Percentiles rank a stretch among this genome's conserved stretches.
These are phyloP conservation scores for Fragosphaeria purpurea DNA, from an alignment of 2,329 filamentous ascomycete species.

Conservation along the genomic window DNA sequence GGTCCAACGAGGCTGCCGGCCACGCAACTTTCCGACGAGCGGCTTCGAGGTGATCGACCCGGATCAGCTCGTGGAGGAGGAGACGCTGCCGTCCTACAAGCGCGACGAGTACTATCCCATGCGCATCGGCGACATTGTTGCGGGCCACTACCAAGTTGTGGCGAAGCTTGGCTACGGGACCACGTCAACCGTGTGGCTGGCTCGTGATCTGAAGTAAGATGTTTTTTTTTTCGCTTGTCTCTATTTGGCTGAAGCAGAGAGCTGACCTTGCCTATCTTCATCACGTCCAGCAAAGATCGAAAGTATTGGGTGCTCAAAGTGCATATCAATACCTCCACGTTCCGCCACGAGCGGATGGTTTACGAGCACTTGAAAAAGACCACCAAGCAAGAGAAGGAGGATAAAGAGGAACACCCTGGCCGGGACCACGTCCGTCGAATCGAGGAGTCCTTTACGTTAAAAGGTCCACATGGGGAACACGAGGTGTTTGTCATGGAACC, in stretches of 20 bases:
- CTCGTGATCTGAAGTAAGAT: conserved; percentile 13
- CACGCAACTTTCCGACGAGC: conserved; percentile 4
- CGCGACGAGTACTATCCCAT: conserved; percentile 13
- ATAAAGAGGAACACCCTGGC: conserved; percentile 18
- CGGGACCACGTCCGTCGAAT: conserved; percentile 21
- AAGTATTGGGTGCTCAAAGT: conserved; percentile 25
- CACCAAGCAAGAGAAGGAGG: background rate
- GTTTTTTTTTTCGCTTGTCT: background rate
- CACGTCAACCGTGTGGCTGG: conserved; percentile 16
- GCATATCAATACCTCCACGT: conserved; percentile 15
- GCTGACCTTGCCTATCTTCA: background rate
- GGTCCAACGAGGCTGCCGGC: background rate
- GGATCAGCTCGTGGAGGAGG: conserved; percentile 22
- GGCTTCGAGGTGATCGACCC: conserved; percentile 8
- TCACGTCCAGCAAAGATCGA: conserved; percentile 9
- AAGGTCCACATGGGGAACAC: conserved; percentile 21
- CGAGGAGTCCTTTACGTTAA: conserved; percentile 24
- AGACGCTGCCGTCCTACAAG: conserved; percentile 12
- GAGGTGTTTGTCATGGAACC: conserved; percentile 24
- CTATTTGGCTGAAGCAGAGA: too few relatives aligned
- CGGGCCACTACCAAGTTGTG: conserved; percentile 14
- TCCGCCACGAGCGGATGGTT: conserved; percentile 1
- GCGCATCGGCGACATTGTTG: conserved; percentile 13
- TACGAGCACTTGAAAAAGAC: background rate
- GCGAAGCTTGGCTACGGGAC: conserved; percentile 17